phyloP scores from a whole-genome alignment of 202 grass and related monocot species.

The Elaeis oleifera region DNA sequence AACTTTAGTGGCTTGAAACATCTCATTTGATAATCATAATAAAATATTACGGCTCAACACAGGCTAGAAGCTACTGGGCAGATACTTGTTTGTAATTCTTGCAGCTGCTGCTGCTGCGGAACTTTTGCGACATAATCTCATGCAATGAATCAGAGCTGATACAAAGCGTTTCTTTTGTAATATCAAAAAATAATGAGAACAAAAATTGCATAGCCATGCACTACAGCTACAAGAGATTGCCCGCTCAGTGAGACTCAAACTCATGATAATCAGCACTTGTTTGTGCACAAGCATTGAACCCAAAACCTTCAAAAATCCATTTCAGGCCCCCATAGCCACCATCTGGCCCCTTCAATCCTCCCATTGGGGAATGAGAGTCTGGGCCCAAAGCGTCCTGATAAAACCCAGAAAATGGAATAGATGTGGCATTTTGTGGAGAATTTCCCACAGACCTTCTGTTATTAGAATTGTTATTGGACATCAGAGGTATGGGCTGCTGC shows the following conservation, averaged over 20 bases:
- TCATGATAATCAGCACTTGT: conserved; percentile 22
- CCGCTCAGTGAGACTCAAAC: conserved; percentile 24
- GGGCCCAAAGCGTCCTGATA: conserved; percentile 19
- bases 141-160: no score
- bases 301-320: conserved; percentile 23
- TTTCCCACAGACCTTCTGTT: conserved; percentile 35
- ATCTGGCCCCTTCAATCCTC: conserved; percentile 33
- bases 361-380: conserved; percentile 35
- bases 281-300: conserved; percentile 34
- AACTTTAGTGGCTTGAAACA: no score
- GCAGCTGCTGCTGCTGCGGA: no score
- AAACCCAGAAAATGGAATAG: conserved; percentile 6
- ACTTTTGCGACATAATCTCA: no score
- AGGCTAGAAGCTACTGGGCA: no score
- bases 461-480: conserved; percentile 26
- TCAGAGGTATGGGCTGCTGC: conserved; percentile 5
- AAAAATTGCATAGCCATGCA: no score
- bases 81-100: no score
- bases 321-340: conserved; percentile 17
- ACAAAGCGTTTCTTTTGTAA: no score
- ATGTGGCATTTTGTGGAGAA: conserved; percentile 37
- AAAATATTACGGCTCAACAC: no score
- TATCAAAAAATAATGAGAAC: no score
- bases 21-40: no score
- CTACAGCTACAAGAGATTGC: conserved; percentile 27